These are phyloP conservation scores for Scytalidium lignicola DNA, from an alignment of 2,329 filamentous ascomycete genomes.

Conservation along the genomic window DNA sequence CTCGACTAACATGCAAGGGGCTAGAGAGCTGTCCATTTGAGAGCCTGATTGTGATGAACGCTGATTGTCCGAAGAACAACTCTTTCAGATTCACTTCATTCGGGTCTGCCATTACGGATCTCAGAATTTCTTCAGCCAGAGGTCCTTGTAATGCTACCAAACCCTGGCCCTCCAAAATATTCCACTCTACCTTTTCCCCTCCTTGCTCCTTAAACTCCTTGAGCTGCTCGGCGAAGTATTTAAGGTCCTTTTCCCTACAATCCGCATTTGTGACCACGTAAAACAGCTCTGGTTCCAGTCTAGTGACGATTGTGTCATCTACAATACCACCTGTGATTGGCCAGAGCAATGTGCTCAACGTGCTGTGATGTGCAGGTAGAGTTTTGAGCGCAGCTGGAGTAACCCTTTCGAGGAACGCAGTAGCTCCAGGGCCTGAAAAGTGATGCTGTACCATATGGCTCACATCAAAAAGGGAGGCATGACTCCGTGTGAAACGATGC, in stretches of 20 bases:
- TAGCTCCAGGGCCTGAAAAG: conserved; percentile 74
- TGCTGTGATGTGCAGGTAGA: conserved; percentile 64
- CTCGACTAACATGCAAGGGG: conserved; percentile 72
- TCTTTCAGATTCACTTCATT: conserved; percentile 50
- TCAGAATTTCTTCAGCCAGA: conserved; percentile 63
- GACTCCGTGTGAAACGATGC: conserved; percentile 82
- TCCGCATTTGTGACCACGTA: conserved; percentile 96
- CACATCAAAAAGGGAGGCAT: conserved; percentile 91
- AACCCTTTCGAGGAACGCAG: conserved; percentile 75
- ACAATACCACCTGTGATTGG: conserved; percentile 82
- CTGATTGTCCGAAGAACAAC: conserved; percentile 78
- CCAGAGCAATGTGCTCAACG: conserved; percentile 79
- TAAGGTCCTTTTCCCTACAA: conserved; percentile 81
- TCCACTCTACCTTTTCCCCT: conserved; percentile 58
- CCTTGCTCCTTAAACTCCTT: conserved; percentile 50
- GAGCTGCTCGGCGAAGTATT: conserved; percentile 69
- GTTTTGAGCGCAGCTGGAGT: conserved; percentile 69
- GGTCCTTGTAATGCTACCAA: conserved; percentile 90
- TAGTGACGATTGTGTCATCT: conserved; percentile 88
- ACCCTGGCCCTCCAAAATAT: conserved; percentile 66
- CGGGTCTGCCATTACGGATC: conserved; percentile 51
- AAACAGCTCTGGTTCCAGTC: conserved; percentile 68
- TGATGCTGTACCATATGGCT: conserved; percentile 94
- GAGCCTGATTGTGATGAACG: conserved; percentile 60
- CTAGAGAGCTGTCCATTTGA: conserved; percentile 42